phyloP scores from a whole-genome alignment of 106 monocot genomes.

The Posidonia australis region DNA sequence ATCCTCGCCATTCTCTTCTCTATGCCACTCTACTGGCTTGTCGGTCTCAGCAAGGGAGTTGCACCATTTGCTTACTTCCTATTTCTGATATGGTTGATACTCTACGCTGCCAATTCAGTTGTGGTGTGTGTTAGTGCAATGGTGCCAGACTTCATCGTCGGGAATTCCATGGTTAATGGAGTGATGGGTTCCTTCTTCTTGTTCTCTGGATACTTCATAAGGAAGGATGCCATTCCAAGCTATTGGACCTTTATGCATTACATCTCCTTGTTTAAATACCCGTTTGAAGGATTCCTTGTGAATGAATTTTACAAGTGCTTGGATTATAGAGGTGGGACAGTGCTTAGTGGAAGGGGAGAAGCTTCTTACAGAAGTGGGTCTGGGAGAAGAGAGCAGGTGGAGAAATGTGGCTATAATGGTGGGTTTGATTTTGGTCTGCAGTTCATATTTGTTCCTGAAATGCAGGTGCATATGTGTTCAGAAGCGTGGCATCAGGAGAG shows the following conservation, averaged over 20 bases:
- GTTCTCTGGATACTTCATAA: conserved; percentile 91
- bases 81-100: conserved; percentile 76
- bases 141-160: conserved; percentile 72
- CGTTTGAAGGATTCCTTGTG: conserved; percentile 73
- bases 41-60: conserved; percentile 29
- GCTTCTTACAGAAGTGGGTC: conserved; percentile 53
- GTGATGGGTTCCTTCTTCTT: conserved; percentile 83
- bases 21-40: conserved; percentile 70
- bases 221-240: conserved; percentile 59
- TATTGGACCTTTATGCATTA: conserved; percentile 98
- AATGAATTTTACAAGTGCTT: conserved; percentile 83
- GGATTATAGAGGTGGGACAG: conserved; percentile 29
- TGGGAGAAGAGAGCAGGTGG: conserved; percentile 58
- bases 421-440: conserved; percentile 51
- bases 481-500: conserved; percentile 36
- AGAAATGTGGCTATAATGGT: conserved; percentile 69
- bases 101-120: conserved; percentile 89
- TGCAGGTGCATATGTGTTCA: conserved; percentile 46
- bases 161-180: conserved; percentile 66
- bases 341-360: conserved; percentile 55
- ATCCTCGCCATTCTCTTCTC: conserved; percentile 55
- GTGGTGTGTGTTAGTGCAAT: conserved; percentile 67
- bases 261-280: conserved; percentile 82
- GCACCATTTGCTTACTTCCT: conserved; percentile 58
- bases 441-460: conserved; percentile 62